These are phyloP conservation scores for Trametopsis cervina DNA, from an alignment of 768 basidiomycete genomes.

Conservation along the genomic window DNA sequence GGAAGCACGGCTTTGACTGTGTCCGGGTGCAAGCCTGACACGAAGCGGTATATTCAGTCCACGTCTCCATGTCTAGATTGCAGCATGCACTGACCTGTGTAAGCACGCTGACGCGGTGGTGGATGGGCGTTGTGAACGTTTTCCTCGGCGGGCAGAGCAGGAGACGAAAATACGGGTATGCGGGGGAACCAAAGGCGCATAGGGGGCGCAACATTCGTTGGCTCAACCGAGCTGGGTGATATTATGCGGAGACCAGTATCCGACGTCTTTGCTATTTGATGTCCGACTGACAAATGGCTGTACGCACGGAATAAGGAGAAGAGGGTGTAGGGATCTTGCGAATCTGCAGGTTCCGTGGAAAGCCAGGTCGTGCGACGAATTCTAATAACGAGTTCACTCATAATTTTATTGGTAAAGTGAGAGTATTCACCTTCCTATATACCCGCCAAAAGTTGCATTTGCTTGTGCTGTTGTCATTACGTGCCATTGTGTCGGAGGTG, in stretches of 20 bases:
- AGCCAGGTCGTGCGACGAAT: conserved; percentile 33
- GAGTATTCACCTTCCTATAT: conserved; percentile 23
- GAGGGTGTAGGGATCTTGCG: conserved; percentile 59
- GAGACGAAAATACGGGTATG: conserved; percentile 51
- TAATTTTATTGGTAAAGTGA: too few species aligned
- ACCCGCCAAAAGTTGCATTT: conserved; percentile 20
- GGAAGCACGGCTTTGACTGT: conserved; percentile 28
- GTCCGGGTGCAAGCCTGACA: conserved; percentile 58
- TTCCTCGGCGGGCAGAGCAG: conserved; percentile 18
- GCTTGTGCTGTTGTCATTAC: conserved; percentile 21
- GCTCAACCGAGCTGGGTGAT: conserved; percentile 5
- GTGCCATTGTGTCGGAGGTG: conserved; percentile 51
- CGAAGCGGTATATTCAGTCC: neutral
- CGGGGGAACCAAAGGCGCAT: conserved; percentile 72
- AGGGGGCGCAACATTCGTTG: conserved; percentile 41
- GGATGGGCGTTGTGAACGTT: conserved; percentile 20
- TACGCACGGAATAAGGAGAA: conserved; percentile 76
- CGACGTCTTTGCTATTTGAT: conserved; percentile 16
- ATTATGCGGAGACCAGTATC: conserved; percentile 17
- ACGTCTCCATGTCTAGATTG: neutral
- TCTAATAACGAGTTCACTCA: too few species aligned
- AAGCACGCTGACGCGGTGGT: conserved; percentile 34
- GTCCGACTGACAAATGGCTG: conserved; percentile 26
- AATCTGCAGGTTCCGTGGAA: conserved; percentile 35
- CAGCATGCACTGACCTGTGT: conserved; percentile 23